Percentiles rank a stretch among this genome's conserved stretches.
These are phyloP conservation scores for Mycena maculata DNA, from an alignment of 768 basidiomycete species.

Conservation along the genomic window DNA sequence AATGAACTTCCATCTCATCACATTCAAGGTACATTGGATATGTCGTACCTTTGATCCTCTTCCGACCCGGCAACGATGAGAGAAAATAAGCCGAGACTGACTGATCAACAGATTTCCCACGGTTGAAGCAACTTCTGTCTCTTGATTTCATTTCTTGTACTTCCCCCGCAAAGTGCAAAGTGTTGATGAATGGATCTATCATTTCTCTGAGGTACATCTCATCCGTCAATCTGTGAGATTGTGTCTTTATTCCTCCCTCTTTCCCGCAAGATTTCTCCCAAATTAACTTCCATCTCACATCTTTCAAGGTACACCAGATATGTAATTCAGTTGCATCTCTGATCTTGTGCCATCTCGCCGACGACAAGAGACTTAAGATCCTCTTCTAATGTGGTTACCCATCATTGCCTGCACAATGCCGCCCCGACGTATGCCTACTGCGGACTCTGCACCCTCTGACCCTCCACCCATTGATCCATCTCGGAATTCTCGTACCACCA, in stretches of 20 bases:
- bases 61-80: background rate
- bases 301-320: background rate
- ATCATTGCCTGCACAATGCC: conserved; percentile 1
- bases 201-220: background rate
- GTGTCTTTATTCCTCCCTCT: background rate
- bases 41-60: background rate
- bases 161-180: background rate
- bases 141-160: too few relatives aligned
- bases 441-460: conserved; percentile 4
- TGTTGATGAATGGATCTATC: background rate
- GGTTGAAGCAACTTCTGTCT: background rate
- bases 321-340: background rate
- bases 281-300: conserved; percentile 1
- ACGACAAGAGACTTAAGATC: background rate
- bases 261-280: background rate
- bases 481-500: conserved; percentile 2
- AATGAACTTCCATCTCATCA: conserved; percentile 1
- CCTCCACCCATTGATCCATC: conserved; percentile 4
- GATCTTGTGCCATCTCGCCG: background rate
- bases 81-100: background rate
- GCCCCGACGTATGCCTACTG: background rate
- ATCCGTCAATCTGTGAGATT: conserved; percentile 1
- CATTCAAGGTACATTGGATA: conserved; percentile 2
- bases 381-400: background rate
- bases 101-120: too few relatives aligned